Evolutionary conservation across 345 rosid species (phyloP), one percentile per base, ranked within the genome.

Genomic region (Eucalyptus microcorys): DNA sequence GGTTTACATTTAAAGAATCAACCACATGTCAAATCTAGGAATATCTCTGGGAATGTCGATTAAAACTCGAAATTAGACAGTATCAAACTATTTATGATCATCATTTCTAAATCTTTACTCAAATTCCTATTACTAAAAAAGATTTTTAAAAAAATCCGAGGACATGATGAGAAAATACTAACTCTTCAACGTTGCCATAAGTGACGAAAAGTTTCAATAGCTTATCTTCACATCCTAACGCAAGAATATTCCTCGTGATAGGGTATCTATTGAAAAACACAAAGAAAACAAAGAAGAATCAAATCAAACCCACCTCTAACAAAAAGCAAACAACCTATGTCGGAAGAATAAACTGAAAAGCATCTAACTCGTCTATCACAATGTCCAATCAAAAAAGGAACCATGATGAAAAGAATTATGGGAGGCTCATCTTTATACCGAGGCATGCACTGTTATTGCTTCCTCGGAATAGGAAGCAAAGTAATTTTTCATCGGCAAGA

Each of bases 181-280:
- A 97, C 99, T 96, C 99, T 92, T 97, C 98, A 68, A 97, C 89
- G 80, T 94, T 96, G 89, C 99, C 99, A 55, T 95, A 95, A 48
- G 96, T 92, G 52, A 93, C 88, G 37, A 96, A 96, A 79, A 97
- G 91, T 52, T 90, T 96, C 93, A 91, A 55, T 92, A 97, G 94
- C 88, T 95, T 96, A 27, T 95, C 96, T 40, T 96, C 98, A 81
- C 99, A 98, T 21, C 99, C 99, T 88, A 98, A 88, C 22, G 96
- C 94, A 21, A 98, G 98, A 43, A 97, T 96, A 68, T 98, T 97
- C 88, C 95, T 95, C 85, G 94, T 96, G 24, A 96, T 92, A 92
- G 96, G 92, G 92, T 96, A 95, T 90, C 97, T 95, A 89, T 68
- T 14, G 21, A 50, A 8, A 27, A 22, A 64, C 52, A 34, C 24